phyloP scores from a whole-genome alignment of 208 protist genomes.

The Spongospora subterranea region DNA sequence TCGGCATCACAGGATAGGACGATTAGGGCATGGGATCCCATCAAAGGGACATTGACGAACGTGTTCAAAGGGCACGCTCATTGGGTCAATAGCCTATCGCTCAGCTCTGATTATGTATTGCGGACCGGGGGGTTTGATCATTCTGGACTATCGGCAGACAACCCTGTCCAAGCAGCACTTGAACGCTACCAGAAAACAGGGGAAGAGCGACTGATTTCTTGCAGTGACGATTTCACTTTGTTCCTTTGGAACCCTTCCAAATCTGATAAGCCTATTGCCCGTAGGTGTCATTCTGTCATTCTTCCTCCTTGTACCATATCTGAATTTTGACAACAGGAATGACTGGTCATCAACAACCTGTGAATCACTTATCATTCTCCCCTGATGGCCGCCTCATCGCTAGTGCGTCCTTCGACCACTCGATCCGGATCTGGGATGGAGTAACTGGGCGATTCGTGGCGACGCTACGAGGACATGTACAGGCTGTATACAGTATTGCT shows the following conservation, averaged over 20 bases:
- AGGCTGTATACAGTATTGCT: conserved; percentile 68
- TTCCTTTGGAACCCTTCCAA: conserved; percentile 68
- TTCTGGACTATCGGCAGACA: neutral
- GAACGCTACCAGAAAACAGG: neutral
- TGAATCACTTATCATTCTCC: conserved; percentile 70
- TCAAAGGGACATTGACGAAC: conserved; percentile 17
- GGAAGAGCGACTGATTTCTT: conserved; percentile 69
- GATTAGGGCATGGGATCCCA: conserved; percentile 58
- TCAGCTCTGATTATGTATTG: conserved; percentile 61
- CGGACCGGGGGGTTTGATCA: conserved; percentile 60
- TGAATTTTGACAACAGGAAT: neutral
- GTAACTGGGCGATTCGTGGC: conserved; percentile 68
- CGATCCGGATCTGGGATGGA: conserved; percentile 73
- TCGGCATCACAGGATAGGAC: conserved; percentile 61
- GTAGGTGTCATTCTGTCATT: conserved; percentile 67
- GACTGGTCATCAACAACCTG: conserved; percentile 70
- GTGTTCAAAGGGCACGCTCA: conserved; percentile 60
- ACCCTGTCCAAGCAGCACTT: neutral
- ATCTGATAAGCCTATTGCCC: conserved; percentile 59
- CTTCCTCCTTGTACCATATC: neutral
- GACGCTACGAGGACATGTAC: conserved; percentile 69
- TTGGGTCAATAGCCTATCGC: conserved; percentile 62
- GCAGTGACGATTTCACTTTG: conserved; percentile 74
- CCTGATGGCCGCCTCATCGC: conserved; percentile 66
- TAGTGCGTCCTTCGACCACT: conserved; percentile 66